phyloP scores from a whole-genome alignment of 2,329 filamentous ascomycete genomes.

The Plectosphaerella cucumerina region DNA sequence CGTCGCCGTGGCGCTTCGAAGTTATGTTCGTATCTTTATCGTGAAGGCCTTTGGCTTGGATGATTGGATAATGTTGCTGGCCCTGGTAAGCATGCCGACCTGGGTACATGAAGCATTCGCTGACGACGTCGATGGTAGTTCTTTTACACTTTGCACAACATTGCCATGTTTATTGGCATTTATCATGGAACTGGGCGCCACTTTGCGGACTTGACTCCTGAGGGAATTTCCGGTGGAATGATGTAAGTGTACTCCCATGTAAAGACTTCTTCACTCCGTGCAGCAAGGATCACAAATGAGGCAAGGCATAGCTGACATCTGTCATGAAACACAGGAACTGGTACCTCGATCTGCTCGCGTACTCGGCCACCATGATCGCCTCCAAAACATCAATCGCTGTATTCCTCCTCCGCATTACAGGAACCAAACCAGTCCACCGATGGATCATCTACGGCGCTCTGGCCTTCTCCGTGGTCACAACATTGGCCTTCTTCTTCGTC shows the following conservation, averaged over 20 bases:
- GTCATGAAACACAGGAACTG: constrained; percentile 11
- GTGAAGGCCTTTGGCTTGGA: constrained; percentile 34
- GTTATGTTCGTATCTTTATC: constrained; percentile 27
- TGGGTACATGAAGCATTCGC: background rate
- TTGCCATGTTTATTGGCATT: constrained; percentile 27
- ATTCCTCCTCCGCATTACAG: constrained; percentile 36
- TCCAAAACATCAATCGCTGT: constrained; percentile 38
- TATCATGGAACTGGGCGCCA: constrained; percentile 36
- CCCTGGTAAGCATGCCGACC: constrained; percentile 21
- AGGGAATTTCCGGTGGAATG: constrained; percentile 12
- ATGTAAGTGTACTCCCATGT: too few relatives aligned
- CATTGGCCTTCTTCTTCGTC: constrained; percentile 35
- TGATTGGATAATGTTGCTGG: constrained; percentile 32
- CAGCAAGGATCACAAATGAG: constrained; percentile 12
- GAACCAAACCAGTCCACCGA: constrained; percentile 21
- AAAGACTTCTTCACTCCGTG: too few relatives aligned
- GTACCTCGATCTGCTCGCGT: constrained; percentile 33
- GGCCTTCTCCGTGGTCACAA: constrained; percentile 28
- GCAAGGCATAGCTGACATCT: too few relatives aligned
- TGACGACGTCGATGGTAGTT: constrained; percentile 13
- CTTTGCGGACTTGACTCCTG: constrained; percentile 20
- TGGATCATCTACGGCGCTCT: constrained; percentile 32
- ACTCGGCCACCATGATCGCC: constrained; percentile 28
- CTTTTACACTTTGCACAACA: constrained; percentile 28
- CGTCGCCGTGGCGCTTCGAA: constrained; percentile 23